Evolutionary conservation across 2,329 filamentous ascomycete species (phyloP).

Genomic region (Colletotrichum theobromicola): DNA sequence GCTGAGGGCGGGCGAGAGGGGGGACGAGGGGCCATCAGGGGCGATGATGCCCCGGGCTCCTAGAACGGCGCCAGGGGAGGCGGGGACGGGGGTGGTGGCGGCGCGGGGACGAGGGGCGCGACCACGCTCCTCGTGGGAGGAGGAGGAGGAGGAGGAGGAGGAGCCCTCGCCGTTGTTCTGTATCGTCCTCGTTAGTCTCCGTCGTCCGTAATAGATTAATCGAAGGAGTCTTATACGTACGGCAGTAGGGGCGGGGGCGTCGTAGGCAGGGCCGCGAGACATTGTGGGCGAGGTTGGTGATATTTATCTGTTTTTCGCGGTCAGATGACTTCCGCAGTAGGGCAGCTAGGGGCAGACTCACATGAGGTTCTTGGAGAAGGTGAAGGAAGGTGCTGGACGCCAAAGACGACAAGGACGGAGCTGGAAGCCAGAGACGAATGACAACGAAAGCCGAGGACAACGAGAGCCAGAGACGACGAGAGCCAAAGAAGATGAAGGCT

Average conservation of each 20-base stretch:
- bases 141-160: neutral
- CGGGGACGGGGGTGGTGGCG: neutral
- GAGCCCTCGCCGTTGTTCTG: neutral
- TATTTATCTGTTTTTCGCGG: neutral
- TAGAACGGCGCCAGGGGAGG: neutral
- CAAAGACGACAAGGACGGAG: neutral
- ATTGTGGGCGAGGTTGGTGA: neutral
- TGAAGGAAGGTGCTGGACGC: neutral
- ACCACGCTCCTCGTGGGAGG: neutral
- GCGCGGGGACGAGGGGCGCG: neutral
- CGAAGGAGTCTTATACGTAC: neutral
- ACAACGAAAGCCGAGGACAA: neutral
- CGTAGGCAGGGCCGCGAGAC: neutral
- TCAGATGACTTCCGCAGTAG: neutral
- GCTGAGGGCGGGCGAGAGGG: neutral
- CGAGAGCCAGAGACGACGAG: neutral
- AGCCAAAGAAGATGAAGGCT: too few relatives aligned
- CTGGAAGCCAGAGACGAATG: neutral
- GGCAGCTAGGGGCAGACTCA: fast-evolving
- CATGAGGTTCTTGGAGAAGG: neutral
- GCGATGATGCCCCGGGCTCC: neutral
- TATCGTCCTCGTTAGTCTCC: neutral
- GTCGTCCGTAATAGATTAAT: neutral
- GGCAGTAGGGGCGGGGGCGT: neutral
- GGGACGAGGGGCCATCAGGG: neutral